A percentile compares a stretch with the other conserved stretches of the same genome.
phyloP scores from a whole-genome alignment of 2,329 filamentous ascomycete genomes.

The Colletotrichum brevisporum region DNA sequence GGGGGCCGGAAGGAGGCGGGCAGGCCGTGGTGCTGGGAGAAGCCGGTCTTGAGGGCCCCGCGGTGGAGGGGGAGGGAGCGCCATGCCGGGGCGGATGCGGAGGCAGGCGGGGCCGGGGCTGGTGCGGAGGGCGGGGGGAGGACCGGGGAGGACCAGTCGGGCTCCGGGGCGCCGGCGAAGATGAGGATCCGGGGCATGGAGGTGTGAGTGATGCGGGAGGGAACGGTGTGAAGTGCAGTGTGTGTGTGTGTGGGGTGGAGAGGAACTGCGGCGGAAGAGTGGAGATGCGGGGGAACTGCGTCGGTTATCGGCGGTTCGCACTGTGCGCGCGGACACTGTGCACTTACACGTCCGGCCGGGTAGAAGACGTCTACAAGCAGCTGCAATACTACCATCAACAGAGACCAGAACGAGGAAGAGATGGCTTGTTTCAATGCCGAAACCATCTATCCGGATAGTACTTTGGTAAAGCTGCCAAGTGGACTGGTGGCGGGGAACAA shows the following conservation, averaged over 20 bases:
- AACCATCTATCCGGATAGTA: no score
- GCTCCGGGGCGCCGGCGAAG: constrained; percentile 52
- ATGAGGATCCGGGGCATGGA: constrained; percentile 54
- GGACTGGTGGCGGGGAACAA: no score
- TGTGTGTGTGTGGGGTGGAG: background rate
- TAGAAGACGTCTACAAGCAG: no score
- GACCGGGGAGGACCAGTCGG: constrained; percentile 49
- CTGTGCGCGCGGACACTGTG: no score
- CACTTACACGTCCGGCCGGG: no score
- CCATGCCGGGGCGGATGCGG: constrained; percentile 60
- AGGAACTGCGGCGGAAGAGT: background rate
- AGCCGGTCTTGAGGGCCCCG: constrained; percentile 63
- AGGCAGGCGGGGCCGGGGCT: background rate
- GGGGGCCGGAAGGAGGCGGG: constrained; percentile 46
- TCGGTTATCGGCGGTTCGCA: no score
- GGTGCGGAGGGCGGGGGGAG: constrained; percentile 41
- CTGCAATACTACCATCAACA: no score
- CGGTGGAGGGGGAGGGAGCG: constrained; percentile 65
- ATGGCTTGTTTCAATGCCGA: no score
- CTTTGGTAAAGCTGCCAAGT: no score
- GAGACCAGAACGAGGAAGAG: no score
- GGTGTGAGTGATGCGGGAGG: background rate
- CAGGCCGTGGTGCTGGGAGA: constrained; percentile 64
- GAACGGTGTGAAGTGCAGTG: background rate
- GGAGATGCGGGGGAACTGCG: no score